Conservation (phyloP, 352 stramenopile genomes). For the Phytopythium ostracodes region DNA sequence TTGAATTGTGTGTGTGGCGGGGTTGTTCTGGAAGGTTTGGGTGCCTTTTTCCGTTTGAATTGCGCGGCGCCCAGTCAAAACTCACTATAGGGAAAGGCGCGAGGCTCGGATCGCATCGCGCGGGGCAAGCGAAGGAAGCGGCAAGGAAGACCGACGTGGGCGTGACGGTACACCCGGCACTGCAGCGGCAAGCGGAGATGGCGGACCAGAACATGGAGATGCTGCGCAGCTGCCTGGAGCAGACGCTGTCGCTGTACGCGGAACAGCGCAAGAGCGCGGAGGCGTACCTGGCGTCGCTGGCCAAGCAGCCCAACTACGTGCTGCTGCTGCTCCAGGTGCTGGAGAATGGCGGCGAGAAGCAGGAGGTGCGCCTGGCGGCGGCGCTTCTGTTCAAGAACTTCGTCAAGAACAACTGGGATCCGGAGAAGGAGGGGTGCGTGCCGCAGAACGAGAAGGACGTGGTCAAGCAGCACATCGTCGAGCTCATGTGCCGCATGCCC, state of each 20-base stretch:
- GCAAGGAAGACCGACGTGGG: neutral
- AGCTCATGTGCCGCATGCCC: conserved; percentile 97
- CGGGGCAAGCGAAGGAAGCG: neutral
- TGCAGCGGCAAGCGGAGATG: too few species aligned
- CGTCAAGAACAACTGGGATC: conserved; percentile 97
- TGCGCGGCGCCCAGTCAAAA: neutral
- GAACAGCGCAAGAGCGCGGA: conserved; percentile 70
- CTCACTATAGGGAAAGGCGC: neutral
- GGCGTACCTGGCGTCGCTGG: conserved; percentile 55
- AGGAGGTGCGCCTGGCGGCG: conserved; percentile 66
- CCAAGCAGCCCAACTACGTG: conserved; percentile 64
- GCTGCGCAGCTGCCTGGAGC: conserved; percentile 70
- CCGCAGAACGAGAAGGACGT: conserved; percentile 82
- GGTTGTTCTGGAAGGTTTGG: neutral
- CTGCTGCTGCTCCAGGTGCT: conserved; percentile 71
- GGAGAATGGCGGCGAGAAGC: conserved; percentile 50
- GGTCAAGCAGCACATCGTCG: conserved; percentile 98
- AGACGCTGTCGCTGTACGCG: conserved; percentile 71
- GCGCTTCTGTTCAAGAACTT: conserved; percentile 97
- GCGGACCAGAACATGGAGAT: conserved; percentile 61
- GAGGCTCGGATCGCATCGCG: neutral
- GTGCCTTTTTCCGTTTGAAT: neutral
- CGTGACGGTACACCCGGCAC: too few species aligned
- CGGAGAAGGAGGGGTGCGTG: conserved; percentile 77
- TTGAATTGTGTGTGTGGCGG: too few species aligned